These are phyloP conservation scores for Exophiala xenobiotica DNA, from an alignment of 2,329 filamentous ascomycete genomes.

Conservation along the genomic window DNA sequence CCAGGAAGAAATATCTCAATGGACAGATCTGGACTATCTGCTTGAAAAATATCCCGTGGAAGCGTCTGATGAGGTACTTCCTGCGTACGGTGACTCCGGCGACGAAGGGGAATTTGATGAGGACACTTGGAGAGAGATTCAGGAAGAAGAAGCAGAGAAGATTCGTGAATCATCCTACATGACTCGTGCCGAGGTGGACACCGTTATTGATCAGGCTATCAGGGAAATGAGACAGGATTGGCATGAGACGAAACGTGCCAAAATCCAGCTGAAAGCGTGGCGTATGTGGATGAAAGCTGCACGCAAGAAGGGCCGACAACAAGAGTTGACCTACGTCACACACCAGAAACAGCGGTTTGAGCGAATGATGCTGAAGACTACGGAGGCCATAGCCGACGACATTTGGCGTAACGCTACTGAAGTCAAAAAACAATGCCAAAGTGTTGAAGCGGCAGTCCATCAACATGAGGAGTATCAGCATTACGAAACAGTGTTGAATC, in stretches of 20 bases:
- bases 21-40: slow-evolving; percentile 35
- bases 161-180: slow-evolving; percentile 18
- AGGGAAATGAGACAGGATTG: slow-evolving; percentile 54
- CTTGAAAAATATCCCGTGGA: slow-evolving; percentile 46
- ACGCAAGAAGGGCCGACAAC: slow-evolving; percentile 39
- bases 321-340: slow-evolving; percentile 48
- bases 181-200: slow-evolving; percentile 47
- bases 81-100: slow-evolving; percentile 57
- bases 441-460: slow-evolving; percentile 64
- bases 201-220: slow-evolving; percentile 57
- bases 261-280: slow-evolving; percentile 57
- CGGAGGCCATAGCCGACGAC: slow-evolving; percentile 52
- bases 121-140: slow-evolving; percentile 62
- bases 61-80: slow-evolving; percentile 44
- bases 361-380: slow-evolving; percentile 57
- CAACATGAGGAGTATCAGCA: slow-evolving; percentile 51
- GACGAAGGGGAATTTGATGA: slow-evolving; percentile 56
- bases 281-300: slow-evolving; percentile 61
- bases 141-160: slow-evolving; percentile 52
- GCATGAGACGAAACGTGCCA: slow-evolving; percentile 58
- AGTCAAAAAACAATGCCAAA: slow-evolving; percentile 56
- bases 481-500: slow-evolving; percentile 44
- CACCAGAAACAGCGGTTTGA: slow-evolving; percentile 46
- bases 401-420: slow-evolving; percentile 55
- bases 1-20: neutral